Evolutionary conservation across 2,329 filamentous ascomycete genomes (phyloP), one percentile per base, ranked within the genome.

Genomic region (Helotiales sp.): DNA sequence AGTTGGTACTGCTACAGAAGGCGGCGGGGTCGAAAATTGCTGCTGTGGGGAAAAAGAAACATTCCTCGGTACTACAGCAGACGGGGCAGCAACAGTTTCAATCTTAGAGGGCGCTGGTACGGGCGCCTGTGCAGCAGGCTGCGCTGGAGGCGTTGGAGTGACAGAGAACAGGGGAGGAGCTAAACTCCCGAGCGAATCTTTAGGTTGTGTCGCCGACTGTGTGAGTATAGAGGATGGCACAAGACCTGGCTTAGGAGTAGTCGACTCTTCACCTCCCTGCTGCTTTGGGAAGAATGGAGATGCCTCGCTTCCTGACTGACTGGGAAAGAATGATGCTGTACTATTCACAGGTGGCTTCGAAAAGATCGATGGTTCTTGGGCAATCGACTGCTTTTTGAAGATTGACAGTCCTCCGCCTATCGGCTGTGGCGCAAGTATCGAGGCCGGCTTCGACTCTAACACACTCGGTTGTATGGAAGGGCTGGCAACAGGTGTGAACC

Each of bases 301-400:
- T 1, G 32, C 17, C 10, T 20, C 22, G 11, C 24, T 52, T 11
- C 6, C 22, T n/a, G 60, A 6, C 3, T 62, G 60, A n/a, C 22
- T 63, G 22, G 26, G 24, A 20, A 54, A 55, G 13, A 55, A 40
- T n/a, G 62, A 58, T 34, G 62, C 4, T 28, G 57, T 34, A 15
- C 40, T 43, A 20, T 60, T 54, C 17, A 30, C 45, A 22, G 61
- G 20, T 13, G 40, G 32, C 28, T 65, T 66, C 11, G 49, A 13
- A 50, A 71, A 61, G 24, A 65, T 32, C 4, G 63, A 63, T 6
- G 61, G 11, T 10, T 13, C 20, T 50, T 10, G 6, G 30, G 8
- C 30, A 11, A 22, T 24, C 45, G 61, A 24, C 5, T 58, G 40
- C 17, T 65, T 67, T 26, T 47, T 32, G 43, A 68, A 67, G 24